phyloP scores from a whole-genome alignment of 2,329 filamentous ascomycete species.

The Pseudopyrenochaeta lycopersici region DNA sequence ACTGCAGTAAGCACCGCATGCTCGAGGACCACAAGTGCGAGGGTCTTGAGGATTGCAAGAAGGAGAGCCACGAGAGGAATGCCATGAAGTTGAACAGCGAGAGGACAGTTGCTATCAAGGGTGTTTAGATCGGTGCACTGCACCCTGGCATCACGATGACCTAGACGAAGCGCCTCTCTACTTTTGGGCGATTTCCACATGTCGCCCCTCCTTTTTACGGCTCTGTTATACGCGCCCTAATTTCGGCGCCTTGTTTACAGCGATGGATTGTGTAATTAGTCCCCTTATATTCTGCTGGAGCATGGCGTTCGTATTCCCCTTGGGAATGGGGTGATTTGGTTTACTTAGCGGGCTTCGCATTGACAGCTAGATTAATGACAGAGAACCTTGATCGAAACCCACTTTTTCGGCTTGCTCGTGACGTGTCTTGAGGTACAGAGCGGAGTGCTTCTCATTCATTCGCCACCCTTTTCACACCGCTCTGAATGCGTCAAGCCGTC shows the following conservation, averaged over 20 bases:
- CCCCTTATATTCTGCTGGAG: constrained; percentile 2
- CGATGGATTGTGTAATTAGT: not conserved
- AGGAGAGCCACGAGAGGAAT: constrained; percentile 94
- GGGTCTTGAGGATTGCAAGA: constrained; percentile 96
- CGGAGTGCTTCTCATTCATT: too few relatives aligned
- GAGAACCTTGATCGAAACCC: not conserved
- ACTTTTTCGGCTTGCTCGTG: not conserved
- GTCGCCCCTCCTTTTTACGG: not conserved
- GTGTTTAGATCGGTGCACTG: constrained; percentile 67
- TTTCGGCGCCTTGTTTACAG: not conserved
- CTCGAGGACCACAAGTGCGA: constrained; percentile 94
- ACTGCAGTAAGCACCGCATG: constrained; percentile 93
- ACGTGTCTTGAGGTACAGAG: too few relatives aligned
- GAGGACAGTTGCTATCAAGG: constrained; percentile 92
- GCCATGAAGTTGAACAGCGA: constrained; percentile 91
- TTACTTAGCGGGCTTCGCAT: constrained; percentile 1
- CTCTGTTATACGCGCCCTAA: not conserved
- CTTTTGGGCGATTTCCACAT: too few relatives aligned
- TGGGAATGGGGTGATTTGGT: not conserved
- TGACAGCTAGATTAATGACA: constrained; percentile 11
- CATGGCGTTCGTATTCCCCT: constrained; percentile 5
- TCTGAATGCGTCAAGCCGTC: too few relatives aligned
- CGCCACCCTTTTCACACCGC: too few relatives aligned
- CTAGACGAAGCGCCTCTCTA: too few relatives aligned
- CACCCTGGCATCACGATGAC: too few relatives aligned